These are phyloP conservation scores for Colletotrichum nymphaeae DNA, from an alignment of 2,329 filamentous ascomycete genomes.

Conservation along the genomic window DNA sequence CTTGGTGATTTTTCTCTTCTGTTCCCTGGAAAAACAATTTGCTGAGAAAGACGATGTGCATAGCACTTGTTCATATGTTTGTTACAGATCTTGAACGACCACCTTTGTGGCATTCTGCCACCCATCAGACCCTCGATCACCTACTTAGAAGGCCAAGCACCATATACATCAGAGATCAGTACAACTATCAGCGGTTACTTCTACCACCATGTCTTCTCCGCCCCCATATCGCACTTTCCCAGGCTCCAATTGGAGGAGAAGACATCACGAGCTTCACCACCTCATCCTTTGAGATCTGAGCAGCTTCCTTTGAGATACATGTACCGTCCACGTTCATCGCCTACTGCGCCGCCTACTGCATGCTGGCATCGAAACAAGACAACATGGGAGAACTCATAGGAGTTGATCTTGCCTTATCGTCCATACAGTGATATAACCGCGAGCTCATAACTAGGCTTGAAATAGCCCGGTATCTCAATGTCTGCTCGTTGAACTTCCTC, in stretches of 20 bases:
- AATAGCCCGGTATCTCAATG: too few relatives aligned
- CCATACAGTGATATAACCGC: too few relatives aligned
- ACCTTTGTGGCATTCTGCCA: not conserved
- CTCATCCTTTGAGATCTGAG: not conserved
- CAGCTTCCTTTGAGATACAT: not conserved
- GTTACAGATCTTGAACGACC: not conserved
- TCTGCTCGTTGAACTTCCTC: too few relatives aligned
- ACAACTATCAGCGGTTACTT: not conserved
- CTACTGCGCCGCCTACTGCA: not conserved
- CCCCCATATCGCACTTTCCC: not conserved
- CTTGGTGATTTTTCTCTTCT: not conserved
- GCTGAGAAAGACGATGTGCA: not conserved
- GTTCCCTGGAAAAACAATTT: not conserved
- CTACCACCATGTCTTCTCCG: not conserved
- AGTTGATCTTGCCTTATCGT: too few relatives aligned
- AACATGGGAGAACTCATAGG: too few relatives aligned
- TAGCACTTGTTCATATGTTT: not conserved
- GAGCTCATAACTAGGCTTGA: too few relatives aligned
- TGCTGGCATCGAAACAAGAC: not conserved
- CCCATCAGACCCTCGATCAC: not conserved
- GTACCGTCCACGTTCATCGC: not conserved
- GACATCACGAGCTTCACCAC: not conserved
- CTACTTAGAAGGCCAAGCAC: too few relatives aligned
- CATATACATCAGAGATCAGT: too few relatives aligned
- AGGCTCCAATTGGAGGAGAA: not conserved